Base-by-base conservation (phyloP, 176 grass and related monocot species). In the Zea mays region DNA sequence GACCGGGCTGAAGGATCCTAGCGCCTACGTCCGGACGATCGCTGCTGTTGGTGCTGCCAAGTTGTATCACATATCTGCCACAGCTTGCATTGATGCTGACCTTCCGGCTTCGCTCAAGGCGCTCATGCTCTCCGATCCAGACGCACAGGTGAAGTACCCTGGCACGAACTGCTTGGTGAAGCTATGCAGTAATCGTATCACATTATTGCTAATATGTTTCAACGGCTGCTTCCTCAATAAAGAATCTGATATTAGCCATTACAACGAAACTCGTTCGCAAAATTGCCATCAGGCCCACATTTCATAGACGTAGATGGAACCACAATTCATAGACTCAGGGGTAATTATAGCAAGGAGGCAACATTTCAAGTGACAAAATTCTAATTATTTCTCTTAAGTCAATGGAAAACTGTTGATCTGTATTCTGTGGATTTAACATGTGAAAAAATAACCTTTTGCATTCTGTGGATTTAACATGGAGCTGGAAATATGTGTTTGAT, bases 61-160 rank as follows among this genome's bases (percentile, higher is more conserved):
- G 73, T 74, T 99, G 8, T 96, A 99, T 76, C 96, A 99, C 74
- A 99, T 99, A 49, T 99, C 96, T 9, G 92, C 92, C 3, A 68
- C 78, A 7, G 91, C 90, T 34, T 99, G 96, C 78, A 82, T 95
- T 69, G 96, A 99, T 52, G 93, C 96, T 63, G 92, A 99, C 41
- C 86, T 99, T 34, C 90, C 96, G 5, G 92, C 88, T 68, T 55
- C 75, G 16, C 92, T 99, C 70, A 99, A 99, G 81, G 87, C 77
- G 17, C 79, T 95, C 19, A 99, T 99, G 96, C 96, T 99, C 74
- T 84, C 90, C 1, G 96, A 99, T 82, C 87, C 90, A 2, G 92
- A 99, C 55, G 88, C 96, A 2, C 96, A 99, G 92, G 96, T 99
- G 17, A 77, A 43, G 46, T 4, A 3, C 11, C 45, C 16, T 62